A percentile compares a stretch with the other conserved stretches of the same genome.
These are phyloP conservation scores for Plasmopara viticola DNA, from an alignment of 352 stramenopile species.

Conservation along the genomic window DNA sequence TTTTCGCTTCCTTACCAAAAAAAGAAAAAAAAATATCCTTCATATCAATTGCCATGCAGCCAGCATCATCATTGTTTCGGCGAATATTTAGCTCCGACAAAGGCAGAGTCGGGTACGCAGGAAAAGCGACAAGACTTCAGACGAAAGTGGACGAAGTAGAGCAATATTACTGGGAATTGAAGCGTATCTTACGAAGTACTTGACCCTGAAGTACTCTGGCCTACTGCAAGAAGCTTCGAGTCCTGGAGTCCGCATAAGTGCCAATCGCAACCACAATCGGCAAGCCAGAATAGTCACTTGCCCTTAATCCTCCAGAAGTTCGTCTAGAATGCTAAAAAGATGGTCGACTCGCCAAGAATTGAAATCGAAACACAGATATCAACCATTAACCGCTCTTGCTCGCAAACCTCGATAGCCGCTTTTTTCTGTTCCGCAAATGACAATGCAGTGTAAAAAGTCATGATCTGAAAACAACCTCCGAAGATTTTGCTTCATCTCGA, in stretches of 20 bases:
- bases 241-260: constrained; percentile 35
- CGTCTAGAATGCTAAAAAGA: constrained; percentile 20
- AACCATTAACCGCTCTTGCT: constrained; percentile 21
- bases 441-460: constrained; percentile 11
- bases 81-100: neutral
- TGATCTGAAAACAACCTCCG: constrained; percentile 17
- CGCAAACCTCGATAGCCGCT: constrained; percentile 15
- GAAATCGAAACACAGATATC: constrained; percentile 25
- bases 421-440: neutral
- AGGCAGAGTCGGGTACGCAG: no score
- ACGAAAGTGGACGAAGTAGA: constrained; percentile 6
- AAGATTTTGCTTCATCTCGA: constrained; percentile 38
- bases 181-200: neutral
- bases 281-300: constrained; percentile 6
- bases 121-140: neutral
- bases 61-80: neutral
- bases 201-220: constrained; percentile 9
- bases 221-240: constrained; percentile 40
- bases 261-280: constrained; percentile 36
- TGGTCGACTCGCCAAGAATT: constrained; percentile 14
- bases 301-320: constrained; percentile 14
- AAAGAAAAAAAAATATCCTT: constrained; percentile 2
- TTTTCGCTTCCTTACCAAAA: neutral
- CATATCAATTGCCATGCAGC: neutral
- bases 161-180: constrained; percentile 6